A percentile compares a stretch with the other conserved stretches of the same genome.
Evolutionary conservation across 2,329 filamentous ascomycete species (phyloP).

Genomic region (Cordyceps fumosorosea): DNA sequence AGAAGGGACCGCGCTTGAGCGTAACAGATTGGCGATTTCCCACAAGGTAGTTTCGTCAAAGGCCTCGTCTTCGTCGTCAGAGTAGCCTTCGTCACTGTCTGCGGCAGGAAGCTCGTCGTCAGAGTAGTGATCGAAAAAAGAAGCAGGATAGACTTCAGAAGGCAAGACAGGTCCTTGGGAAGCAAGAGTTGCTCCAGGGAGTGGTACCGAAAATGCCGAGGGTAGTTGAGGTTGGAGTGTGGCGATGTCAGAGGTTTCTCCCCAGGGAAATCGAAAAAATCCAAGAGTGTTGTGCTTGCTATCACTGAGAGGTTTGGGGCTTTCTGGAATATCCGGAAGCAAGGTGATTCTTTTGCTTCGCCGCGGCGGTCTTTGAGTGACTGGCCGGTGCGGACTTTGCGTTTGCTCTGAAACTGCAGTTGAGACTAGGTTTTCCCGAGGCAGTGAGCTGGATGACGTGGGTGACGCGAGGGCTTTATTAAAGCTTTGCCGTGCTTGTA

Average conservation of each 20-base stretch:
- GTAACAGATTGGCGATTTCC: slow-evolving; percentile 56
- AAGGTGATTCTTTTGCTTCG: slow-evolving; percentile 50
- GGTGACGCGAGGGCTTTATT: neutral
- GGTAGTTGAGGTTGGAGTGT: slow-evolving; percentile 32
- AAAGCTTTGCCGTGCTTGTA: neutral
- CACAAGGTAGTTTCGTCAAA: slow-evolving; percentile 58
- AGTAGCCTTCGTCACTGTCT: slow-evolving; percentile 28
- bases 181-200: slow-evolving; percentile 44
- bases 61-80: slow-evolving; percentile 39
- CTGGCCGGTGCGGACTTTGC: slow-evolving; percentile 30
- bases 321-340: slow-evolving; percentile 58
- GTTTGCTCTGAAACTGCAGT: slow-evolving; percentile 3
- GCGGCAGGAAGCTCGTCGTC: slow-evolving; percentile 38
- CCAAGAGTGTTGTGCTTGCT: slow-evolving; percentile 54
- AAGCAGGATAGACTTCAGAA: slow-evolving; percentile 37
- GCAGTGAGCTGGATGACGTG: neutral
- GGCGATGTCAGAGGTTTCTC: slow-evolving; percentile 53
- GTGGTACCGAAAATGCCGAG: slow-evolving; percentile 31
- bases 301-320: slow-evolving; percentile 47
- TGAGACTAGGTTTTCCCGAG: neutral
- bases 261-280: slow-evolving; percentile 62
- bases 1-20: slow-evolving; percentile 45
- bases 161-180: slow-evolving; percentile 10
- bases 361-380: slow-evolving; percentile 47
- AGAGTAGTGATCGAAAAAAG: slow-evolving; percentile 56